A percentile compares a stretch with the other conserved stretches of the same genome.
phyloP scores from a whole-genome alignment of 2,329 filamentous ascomycete species.

The Stachybotrys echinatus region DNA sequence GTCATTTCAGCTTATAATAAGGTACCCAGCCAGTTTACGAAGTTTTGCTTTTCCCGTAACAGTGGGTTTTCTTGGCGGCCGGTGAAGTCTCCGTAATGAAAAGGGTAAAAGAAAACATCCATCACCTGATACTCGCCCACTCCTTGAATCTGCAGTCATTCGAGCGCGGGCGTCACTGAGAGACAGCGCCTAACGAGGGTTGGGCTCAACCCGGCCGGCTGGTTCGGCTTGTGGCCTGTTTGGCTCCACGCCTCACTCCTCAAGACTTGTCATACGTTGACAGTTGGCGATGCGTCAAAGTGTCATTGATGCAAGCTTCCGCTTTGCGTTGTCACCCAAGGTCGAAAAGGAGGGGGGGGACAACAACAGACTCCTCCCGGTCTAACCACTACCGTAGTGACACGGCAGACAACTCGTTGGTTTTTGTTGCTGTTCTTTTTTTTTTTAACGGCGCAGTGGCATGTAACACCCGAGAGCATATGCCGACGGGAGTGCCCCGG shows the following conservation, averaged over 20 bases:
- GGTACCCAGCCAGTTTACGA: background rate
- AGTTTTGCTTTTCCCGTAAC: background rate
- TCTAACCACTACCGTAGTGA: too few relatives aligned
- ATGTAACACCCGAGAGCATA: background rate
- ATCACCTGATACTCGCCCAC: too few relatives aligned
- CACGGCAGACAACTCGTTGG: too few relatives aligned
- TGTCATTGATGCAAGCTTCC: background rate
- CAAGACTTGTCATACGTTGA: background rate
- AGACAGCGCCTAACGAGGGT: too few relatives aligned
- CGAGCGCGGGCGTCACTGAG: too few relatives aligned
- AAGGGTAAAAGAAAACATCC: background rate
- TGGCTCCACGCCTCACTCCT: background rate
- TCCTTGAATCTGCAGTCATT: too few relatives aligned
- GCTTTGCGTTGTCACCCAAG: background rate
- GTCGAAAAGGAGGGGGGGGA: too few relatives aligned
- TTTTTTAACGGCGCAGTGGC: background rate
- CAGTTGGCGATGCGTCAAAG: background rate
- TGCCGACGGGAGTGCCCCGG: background rate
- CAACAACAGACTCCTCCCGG: too few relatives aligned
- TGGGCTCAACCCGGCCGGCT: background rate
- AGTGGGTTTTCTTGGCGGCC: background rate
- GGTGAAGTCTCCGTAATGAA: background rate
- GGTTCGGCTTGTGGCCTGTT: background rate
- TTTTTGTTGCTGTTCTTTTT: too few relatives aligned
- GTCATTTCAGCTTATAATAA: background rate